Percentiles rank a stretch among this genome's conserved stretches.
Conservation (phyloP, 169 alveolate species). For the Cryptosporidium bovis region DNA sequence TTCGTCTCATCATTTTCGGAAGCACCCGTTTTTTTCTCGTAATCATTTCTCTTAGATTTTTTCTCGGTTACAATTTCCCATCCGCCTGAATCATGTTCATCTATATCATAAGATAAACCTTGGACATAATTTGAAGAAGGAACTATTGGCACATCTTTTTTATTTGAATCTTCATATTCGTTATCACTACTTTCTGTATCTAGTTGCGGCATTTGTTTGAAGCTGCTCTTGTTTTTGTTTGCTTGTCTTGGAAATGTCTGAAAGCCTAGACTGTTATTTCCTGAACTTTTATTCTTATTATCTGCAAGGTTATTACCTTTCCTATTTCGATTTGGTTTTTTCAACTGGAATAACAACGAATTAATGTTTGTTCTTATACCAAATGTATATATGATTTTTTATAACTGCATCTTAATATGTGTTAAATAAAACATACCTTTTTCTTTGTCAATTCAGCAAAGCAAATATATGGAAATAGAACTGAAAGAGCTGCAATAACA, state of each 20-base stretch:
- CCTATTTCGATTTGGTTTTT: constrained; percentile 39
- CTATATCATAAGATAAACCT: constrained; percentile 49
- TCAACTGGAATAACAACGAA: constrained; percentile 4
- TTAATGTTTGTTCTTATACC: background rate
- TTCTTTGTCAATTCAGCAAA: constrained; percentile 50
- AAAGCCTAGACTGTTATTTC: background rate
- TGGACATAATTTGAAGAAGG: constrained; percentile 38
- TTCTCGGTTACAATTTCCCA: constrained; percentile 51
- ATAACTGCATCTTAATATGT: background rate
- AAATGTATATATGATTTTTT: too few species aligned
- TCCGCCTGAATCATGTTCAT: constrained; percentile 44
- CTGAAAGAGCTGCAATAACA: background rate
- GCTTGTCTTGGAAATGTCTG: background rate
- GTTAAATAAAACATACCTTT: constrained; percentile 40
- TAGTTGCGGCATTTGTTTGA: constrained; percentile 23
- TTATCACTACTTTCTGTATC: constrained; percentile 55
- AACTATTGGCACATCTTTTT: background rate
- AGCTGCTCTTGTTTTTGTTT: constrained; percentile 11
- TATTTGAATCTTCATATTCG: background rate
- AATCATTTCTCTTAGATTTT: constrained; percentile 33
- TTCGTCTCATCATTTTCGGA: constrained; percentile 10
- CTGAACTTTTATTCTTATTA: background rate
- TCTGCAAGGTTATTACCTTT: background rate
- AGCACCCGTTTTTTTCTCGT: background rate
- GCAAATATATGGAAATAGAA: constrained; percentile 49